Percentiles rank a stretch among this genome's conserved stretches.
Evolutionary conservation across 1,284 basidiomycete genomes (phyloP).

Genomic region (Trametes versicolor): DNA sequence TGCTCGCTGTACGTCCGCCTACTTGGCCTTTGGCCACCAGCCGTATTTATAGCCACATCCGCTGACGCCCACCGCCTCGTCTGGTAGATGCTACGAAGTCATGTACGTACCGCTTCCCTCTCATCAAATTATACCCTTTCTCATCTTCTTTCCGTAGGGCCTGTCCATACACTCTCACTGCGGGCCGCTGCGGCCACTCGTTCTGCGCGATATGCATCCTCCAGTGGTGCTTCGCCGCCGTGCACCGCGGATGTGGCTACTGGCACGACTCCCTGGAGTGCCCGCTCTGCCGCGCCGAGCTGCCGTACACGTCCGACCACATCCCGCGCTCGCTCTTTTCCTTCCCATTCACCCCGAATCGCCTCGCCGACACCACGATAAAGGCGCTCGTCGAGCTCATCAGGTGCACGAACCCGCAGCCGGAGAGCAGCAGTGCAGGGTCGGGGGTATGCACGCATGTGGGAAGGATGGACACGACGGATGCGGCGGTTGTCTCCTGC

Average conservation of each 20-base stretch:
- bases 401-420: slow-evolving; percentile 9
- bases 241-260: slow-evolving; percentile 65
- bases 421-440: neutral
- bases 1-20: slow-evolving; percentile 56
- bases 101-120: slow-evolving; percentile 45
- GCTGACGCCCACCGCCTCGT: neutral
- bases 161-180: slow-evolving; percentile 64
- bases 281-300: slow-evolving; percentile 66
- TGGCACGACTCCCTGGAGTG: slow-evolving; percentile 75
- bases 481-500: neutral
- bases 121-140: neutral
- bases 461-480: slow-evolving; percentile 9
- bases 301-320: slow-evolving; percentile 59
- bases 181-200: slow-evolving; percentile 68
- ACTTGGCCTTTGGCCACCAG: no score
- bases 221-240: slow-evolving; percentile 71
- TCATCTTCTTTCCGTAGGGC: slow-evolving; percentile 49
- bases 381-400: slow-evolving; percentile 59
- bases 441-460: slow-evolving; percentile 2
- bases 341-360: slow-evolving; percentile 71
- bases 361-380: slow-evolving; percentile 60
- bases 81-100: slow-evolving; percentile 51
- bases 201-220: slow-evolving; percentile 72
- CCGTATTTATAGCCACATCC: neutral
- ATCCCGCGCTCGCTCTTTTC: slow-evolving; percentile 57